Evolutionary conservation across 495 filamentous ascomycete species (phyloP).

Genomic region (Cercophora sp.): DNA sequence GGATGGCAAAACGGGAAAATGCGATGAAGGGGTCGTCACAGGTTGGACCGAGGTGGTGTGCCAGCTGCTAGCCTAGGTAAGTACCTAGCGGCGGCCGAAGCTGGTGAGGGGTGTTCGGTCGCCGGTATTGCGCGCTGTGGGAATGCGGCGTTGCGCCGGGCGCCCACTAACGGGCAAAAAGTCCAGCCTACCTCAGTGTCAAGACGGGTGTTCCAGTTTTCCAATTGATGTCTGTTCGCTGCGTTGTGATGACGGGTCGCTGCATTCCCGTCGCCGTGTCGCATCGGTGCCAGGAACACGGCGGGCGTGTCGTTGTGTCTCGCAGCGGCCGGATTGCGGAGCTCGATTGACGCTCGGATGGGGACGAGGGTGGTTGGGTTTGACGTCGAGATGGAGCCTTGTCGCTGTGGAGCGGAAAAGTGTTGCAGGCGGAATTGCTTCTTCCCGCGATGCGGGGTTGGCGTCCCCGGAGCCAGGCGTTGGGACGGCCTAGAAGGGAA

Average conservation of each 20-base stretch:
- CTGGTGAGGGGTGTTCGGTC: not conserved
- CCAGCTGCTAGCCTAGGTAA: not conserved
- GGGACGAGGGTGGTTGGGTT: not conserved
- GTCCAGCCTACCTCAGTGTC: not conserved
- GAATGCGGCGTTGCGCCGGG: not conserved
- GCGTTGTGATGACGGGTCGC: not conserved
- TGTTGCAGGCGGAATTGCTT: conserved; percentile 2
- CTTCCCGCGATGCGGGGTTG: conserved; percentile 2
- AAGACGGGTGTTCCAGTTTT: not conserved
- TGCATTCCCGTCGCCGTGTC: not conserved
- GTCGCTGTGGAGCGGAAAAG: not conserved
- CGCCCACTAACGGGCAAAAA: not conserved
- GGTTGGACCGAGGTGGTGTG: not conserved
- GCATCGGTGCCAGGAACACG: too few relatives aligned
- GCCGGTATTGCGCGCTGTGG: not conserved
- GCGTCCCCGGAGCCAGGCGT: not conserved
- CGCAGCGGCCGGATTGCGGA: not conserved
- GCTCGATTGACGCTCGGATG: not conserved
- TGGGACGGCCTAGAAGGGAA: not conserved
- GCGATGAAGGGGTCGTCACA: not conserved
- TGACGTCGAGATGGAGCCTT: not conserved
- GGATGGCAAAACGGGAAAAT: conserved; percentile 8
- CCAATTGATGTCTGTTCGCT: not conserved
- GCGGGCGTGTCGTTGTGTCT: not conserved
- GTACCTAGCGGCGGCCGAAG: not conserved